Base-by-base conservation (phyloP, 1,284 basidiomycete species). In the Sphaerobolus stellatus region DNA sequence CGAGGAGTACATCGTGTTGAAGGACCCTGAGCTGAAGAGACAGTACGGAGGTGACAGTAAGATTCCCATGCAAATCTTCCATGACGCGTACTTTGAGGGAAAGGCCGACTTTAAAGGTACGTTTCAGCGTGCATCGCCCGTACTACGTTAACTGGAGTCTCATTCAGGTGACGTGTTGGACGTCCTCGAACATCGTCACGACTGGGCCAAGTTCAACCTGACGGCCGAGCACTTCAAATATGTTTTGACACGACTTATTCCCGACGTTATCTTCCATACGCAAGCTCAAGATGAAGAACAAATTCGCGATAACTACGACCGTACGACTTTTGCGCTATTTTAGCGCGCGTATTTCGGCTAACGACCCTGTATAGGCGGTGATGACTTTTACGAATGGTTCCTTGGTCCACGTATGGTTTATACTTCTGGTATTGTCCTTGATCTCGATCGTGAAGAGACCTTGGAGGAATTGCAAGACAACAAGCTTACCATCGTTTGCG, bases 401-500 rank as follows among this genome's bases (percentile, higher is more conserved):
- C 81, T 97, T 50, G 94, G 94, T 9, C 91, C 92, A 4, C 90
- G 94, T 60, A 97, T 97, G 94, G 86, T 99, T 67, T 99, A 99
- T 75, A 99, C 96, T 6, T 93, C 90, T 16, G 96, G 96, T 61
- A 81, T 99, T 57, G 84, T 98, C 59, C 77, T 79, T 28, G 87
- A 92, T 70, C 75, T 90, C 52, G 82, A 83, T 62, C 74, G 78
- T 40, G 79, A 88, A 63, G 92, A 98, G 73, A 88, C 92, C 14
- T 83, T 99, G 54, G 97, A 99, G 70, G 83, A 96, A 66, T 83
- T 99, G 34, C 97, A 99, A 78, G 96, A 99, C 75, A 99, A 99
- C 83, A 99, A 99, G 73, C 85, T 98, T 59, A 86, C 88, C 34
- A 75, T 97, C 58, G 95, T 99, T 33, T 98, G 96, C 77, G 90